Evolutionary conservation across 768 basidiomycete species (phyloP), one percentile per base, ranked within the genome.

Genomic region (Nidularia pulvinata): DNA sequence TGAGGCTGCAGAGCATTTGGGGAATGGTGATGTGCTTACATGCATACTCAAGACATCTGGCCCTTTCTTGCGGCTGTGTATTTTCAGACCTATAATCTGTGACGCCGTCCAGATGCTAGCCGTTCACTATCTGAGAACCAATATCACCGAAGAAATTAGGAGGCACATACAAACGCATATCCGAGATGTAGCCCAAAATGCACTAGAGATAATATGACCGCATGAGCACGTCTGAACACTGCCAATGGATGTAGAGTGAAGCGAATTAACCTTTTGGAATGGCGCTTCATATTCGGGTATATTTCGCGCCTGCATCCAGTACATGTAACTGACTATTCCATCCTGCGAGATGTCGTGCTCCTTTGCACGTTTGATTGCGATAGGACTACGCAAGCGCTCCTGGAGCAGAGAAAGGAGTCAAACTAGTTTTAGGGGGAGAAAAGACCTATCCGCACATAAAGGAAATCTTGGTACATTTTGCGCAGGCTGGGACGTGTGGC

Each of bases 231-330:
- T n/a, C n/a, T n/a, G n/a, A n/a, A n/a, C n/a, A n/a, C n/a, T n/a
- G n/a, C n/a, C n/a, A n/a, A n/a, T n/a, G n/a, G n/a, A n/a, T n/a
- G n/a, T n/a, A n/a, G n/a, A n/a, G 33, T 14, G 36, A 51, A 46
- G 22, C 49, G 5, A 22, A 53, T 66, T 48, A 49, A 87, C 91
- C 72, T 92, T 93, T 60, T 93, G 91, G 66, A 88, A 93, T 19
- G 84, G 80, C 4, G 83, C 65, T 43, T 83, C 84, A 63, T 89
- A 89, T 59, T 78, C 75, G 1, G 86, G 85, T 52, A 85, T 77
- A 56, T 83, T 78, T 55, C 81, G 79, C 3, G 90, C 86, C 63
- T 84, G 82, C 86, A 91, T 89, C 92, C 91, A 94, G 61, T 83
- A 89, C 80, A 86, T 83, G 52, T 77, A 78, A 14, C 75, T 73